phyloP scores from a whole-genome alignment of 2,329 filamentous ascomycete species.

The Apiospora aurea region DNA sequence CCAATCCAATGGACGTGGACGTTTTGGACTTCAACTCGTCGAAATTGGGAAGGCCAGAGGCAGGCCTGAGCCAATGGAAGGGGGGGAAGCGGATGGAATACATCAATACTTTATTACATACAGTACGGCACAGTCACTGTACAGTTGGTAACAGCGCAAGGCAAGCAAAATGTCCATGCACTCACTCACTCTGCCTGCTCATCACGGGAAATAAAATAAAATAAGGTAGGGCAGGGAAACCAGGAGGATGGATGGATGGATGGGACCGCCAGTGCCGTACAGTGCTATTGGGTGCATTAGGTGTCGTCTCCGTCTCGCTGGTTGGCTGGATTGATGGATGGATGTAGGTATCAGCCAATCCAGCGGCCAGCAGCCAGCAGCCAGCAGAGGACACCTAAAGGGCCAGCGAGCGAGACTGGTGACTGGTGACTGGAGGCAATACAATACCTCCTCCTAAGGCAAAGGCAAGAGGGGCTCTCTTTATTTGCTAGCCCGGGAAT shows the following conservation, averaged over 20 bases:
- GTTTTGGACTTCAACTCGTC: slow-evolving; percentile 17
- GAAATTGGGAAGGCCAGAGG: neutral
- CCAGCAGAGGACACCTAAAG: too few relatives aligned
- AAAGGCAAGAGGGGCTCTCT: neutral
- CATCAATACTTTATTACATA: too few relatives aligned
- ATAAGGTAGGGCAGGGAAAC: neutral
- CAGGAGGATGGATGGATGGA: too few relatives aligned
- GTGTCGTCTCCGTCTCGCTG: too few relatives aligned
- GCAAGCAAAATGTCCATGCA: neutral
- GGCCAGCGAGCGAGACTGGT: too few relatives aligned
- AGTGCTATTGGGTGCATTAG: neutral
- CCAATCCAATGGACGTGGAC: slow-evolving; percentile 18
- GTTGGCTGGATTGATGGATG: too few relatives aligned
- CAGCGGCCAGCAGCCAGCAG: too few relatives aligned
- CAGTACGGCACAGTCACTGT: too few relatives aligned
- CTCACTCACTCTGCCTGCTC: too few relatives aligned
- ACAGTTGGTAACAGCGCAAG: too few relatives aligned
- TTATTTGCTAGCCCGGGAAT: slow-evolving; percentile 1
- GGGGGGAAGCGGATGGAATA: slow-evolving; percentile 4
- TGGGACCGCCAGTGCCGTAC: neutral
- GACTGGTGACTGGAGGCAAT: neutral
- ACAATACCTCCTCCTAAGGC: too few relatives aligned
- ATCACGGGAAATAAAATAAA: neutral
- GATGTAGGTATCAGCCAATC: too few relatives aligned
- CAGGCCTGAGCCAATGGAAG: neutral